Evolutionary conservation across 1,284 basidiomycete genomes (phyloP), one percentile per base, ranked within the genome.

Genomic region (Puccinia triticina): DNA sequence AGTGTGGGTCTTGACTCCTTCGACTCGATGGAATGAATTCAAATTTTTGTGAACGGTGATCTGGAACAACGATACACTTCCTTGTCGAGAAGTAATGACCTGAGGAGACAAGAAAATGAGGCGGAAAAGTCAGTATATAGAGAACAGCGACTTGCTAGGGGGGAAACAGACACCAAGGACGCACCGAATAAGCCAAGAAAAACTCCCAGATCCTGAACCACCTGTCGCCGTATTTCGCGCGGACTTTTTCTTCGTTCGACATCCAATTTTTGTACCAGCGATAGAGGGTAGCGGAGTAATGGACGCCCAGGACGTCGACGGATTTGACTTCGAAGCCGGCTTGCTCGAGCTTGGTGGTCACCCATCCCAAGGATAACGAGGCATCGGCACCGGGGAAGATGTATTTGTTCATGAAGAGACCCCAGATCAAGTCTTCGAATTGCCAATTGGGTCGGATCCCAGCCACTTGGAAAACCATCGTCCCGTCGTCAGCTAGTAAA

Each of bases 371-470:
- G 61, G 95, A 93, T 88, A 94, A 94, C 10, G 92, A 94, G 0
- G 96, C 96, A 86, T 99, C 96, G 11, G 97, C 97, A 86, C 97
- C 96, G 77, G 97, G 96, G 92, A 98, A 99, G 87, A 98, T 84
- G 59, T 85, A 84, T 64, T 84, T 84, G 84, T 84, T 85, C 85
- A 76, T 43, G 34, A 86, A 87, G 87, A 85, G 85, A 90, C 88
- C 89, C 96, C 96, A 99, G 87, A 95, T 92, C 84, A 99, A 91
- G 87, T 99, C 96, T 89, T 98, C 96, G 85, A 93, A 98, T 88
- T 99, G 97, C 97, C 96, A 99, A 61, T 90, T 88, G 11, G 95
- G 95, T 67, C 96, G 92, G 84, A 98, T 89, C 84, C 96, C 96
- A 77, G 96, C 94, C 37, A 99, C 96, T 89, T 99, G 97, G 89